Evolutionary conservation across 1,284 basidiomycete species (phyloP).

Genomic region (Xanthoconium separans): DNA sequence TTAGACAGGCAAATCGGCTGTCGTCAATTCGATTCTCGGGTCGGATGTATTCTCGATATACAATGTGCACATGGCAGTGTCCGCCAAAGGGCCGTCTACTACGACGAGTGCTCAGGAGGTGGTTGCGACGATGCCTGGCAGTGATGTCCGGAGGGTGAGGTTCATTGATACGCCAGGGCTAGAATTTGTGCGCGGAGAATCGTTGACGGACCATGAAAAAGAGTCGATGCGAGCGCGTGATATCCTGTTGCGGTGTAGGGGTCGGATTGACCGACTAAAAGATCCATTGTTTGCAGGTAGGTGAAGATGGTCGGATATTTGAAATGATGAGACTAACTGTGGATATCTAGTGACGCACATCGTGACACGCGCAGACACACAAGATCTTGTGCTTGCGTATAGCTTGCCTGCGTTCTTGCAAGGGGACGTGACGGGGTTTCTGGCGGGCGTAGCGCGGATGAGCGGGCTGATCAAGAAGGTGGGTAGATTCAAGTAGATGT

Average conservation of each 20-base stretch:
- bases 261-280: constrained; percentile 86
- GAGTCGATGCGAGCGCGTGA: constrained; percentile 60
- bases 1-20: constrained; percentile 78
- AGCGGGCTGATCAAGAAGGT: constrained; percentile 84
- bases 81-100: constrained; percentile 63
- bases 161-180: constrained; percentile 88
- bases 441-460: constrained; percentile 80
- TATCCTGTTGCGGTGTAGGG: constrained; percentile 76
- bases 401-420: constrained; percentile 82
- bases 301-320: neutral
- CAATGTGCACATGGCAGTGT: constrained; percentile 47
- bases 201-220: constrained; percentile 36
- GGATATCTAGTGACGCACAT: constrained; percentile 63
- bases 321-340: constrained; percentile 13
- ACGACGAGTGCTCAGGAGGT: constrained; percentile 68
- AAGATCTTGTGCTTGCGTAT: constrained; percentile 90
- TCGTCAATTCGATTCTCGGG: constrained; percentile 74
- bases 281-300: constrained; percentile 80
- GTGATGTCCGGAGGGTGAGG: constrained; percentile 46
- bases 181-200: constrained; percentile 51
- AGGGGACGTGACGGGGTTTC: constrained; percentile 74
- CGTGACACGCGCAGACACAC: constrained; percentile 67
- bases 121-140: constrained; percentile 39
- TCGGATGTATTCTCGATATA: constrained; percentile 63
- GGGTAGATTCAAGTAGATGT: constrained; percentile 13